Conservation (phyloP, 73 alveolate species). For the Tetrahymena malaccensis region DNA sequence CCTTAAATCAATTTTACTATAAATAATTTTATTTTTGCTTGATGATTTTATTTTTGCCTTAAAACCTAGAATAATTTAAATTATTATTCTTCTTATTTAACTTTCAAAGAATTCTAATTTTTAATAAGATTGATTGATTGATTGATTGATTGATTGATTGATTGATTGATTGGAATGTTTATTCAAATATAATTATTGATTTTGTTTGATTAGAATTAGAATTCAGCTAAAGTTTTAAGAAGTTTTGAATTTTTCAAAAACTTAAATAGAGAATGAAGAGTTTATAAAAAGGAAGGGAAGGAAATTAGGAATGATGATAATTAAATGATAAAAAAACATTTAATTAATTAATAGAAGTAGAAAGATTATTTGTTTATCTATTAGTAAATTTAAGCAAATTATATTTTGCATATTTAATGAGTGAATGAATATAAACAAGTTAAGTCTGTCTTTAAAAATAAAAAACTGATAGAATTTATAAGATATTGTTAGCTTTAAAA, state of each 20-base stretch:
- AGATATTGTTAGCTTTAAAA: not conserved
- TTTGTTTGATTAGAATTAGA: not conserved
- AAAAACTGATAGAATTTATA: not conserved
- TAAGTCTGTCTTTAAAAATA: not conserved
- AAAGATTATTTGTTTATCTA: not conserved
- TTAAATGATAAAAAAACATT: not conserved
- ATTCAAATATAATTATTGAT: not conserved
- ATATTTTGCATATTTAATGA: not conserved
- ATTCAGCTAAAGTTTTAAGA: not conserved
- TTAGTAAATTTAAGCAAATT: not conserved
- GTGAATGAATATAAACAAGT: not conserved
- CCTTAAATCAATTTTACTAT: not conserved
- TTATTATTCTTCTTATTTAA: no score
- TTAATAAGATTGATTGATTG: not conserved
- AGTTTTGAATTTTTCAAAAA: not conserved
- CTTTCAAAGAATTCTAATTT: not conserved
- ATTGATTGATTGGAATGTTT: not conserved
- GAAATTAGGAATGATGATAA: not conserved
- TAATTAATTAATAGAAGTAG: not conserved
- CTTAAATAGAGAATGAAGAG: not conserved
- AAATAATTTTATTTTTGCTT: no score
- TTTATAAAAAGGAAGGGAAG: not conserved
- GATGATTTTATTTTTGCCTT: no score
- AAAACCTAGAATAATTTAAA: not conserved
- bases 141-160: no score